Evolutionary conservation across 225 moss, liverwort and hornwort species (phyloP), one percentile per base, ranked within the genome.

Genomic region (Bryum argenteum): DNA sequence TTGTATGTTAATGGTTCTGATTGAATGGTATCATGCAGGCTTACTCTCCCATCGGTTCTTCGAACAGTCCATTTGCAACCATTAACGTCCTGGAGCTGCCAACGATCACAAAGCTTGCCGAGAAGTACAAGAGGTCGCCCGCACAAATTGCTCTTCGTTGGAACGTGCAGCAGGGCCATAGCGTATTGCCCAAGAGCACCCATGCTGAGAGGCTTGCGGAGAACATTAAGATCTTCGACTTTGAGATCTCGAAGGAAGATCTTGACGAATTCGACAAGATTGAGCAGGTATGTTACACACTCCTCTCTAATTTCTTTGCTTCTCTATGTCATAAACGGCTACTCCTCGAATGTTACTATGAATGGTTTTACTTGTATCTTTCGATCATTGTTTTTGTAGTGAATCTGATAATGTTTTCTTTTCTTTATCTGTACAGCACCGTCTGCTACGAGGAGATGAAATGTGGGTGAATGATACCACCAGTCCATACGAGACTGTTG

Each of bases 141-240:
- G 82, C 88, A 37, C 85, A 88, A 42, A 65, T 88, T 1, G 70
- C 78, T 5, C 80, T 88, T 13, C 80, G 82, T 3, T 85, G 88
- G 88, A 85, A 82, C 52, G 82, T 88, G 62, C 78, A 85, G 16
- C 85, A 82, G 61, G 78, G 78, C 0, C 79, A 82, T 2, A 85
- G 88, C 39, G 88, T 75, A 14, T n/a, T 88, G 61, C 85, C 88
- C 3, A 88, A 88, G 63, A 88, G 88, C 9, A 88, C 88, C 38
- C 85, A 85, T 18, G 1, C 7, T 14, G 77, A 85, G 0, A 71
- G 82, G 13, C 74, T 88, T 20, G 79, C 58, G 22, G 70, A 74
- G 2, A 88, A 88, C 67, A 78, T 82, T 16, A 72, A 77, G 9
- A 1, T 88, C 0, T 88, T 88, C 12, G 85, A 85, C 44, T 85